Conservation (phyloP, 176 grass and related monocot species). For the Thinopyrum elongatum region DNA sequence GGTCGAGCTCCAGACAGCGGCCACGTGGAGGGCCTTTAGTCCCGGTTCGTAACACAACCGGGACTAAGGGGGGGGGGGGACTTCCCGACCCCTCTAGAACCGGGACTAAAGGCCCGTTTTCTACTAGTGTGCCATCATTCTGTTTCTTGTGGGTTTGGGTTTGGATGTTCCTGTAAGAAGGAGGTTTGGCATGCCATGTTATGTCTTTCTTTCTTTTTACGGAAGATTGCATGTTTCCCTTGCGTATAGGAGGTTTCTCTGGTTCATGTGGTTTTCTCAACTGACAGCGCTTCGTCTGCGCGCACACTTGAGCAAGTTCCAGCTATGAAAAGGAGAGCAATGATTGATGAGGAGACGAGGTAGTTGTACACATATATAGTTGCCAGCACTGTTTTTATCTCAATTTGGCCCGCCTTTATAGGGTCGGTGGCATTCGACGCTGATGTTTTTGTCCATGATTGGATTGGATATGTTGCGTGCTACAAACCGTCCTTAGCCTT, state of each 20-base stretch:
- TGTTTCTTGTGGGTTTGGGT: constrained; percentile 16
- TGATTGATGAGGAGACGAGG: neutral
- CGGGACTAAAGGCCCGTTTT: no score
- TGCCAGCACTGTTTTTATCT: neutral
- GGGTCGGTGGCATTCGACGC: no score
- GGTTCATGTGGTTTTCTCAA: neutral
- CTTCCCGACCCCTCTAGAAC: no score
- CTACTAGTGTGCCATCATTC: no score
- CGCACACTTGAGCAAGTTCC: neutral
- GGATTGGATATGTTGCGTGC: neutral
- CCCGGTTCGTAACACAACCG: no score
- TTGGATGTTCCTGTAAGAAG: neutral
- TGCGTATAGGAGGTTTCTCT: neutral
- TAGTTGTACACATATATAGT: neutral
- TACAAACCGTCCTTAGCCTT: no score
- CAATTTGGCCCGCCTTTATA: no score
- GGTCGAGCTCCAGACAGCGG: no score
- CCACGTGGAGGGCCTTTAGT: no score
- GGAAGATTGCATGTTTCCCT: neutral
- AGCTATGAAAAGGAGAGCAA: neutral
- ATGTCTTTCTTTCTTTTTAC: no score
- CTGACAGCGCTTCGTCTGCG: neutral
- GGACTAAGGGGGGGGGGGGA: no score
- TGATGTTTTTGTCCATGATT: no score
- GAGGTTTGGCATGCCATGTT: neutral